Evolutionary conservation across 1,284 basidiomycete genomes (phyloP).

Genomic region (Malassezia arunalokei): DNA sequence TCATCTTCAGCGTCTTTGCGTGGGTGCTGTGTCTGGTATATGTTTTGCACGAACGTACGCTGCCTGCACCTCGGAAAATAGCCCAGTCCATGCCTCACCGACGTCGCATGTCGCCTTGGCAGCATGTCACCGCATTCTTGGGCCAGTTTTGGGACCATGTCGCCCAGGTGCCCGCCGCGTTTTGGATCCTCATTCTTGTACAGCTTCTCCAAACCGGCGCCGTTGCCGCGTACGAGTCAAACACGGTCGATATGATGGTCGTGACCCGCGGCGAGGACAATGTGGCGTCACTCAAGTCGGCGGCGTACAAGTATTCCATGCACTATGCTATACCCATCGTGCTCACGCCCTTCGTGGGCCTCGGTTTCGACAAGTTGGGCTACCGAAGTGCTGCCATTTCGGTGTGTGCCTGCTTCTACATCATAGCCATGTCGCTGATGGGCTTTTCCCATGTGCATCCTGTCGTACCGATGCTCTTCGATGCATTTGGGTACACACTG

Average conservation of each 20-base stretch:
- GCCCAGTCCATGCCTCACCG: not conserved
- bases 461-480: constrained; percentile 46
- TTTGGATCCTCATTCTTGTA: constrained; percentile 36
- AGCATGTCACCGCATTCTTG: not conserved
- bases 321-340: constrained; percentile 49
- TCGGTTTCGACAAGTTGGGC: not conserved
- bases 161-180: constrained; percentile 26
- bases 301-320: constrained; percentile 48
- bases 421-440: constrained; percentile 42
- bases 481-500: constrained; percentile 45
- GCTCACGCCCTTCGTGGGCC: constrained; percentile 32
- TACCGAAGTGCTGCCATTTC: not conserved
- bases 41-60: constrained; percentile 37
- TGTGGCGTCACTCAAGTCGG: constrained; percentile 24
- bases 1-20: constrained; percentile 37
- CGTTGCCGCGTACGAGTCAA: constrained; percentile 46
- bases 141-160: constrained; percentile 8
- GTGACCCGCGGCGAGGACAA: constrained; percentile 46
- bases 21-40: constrained; percentile 39
- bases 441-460: constrained; percentile 48
- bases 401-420: constrained; percentile 24
- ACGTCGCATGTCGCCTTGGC: not conserved
- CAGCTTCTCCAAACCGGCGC: constrained; percentile 46
- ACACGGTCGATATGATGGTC: constrained; percentile 48
- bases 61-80: not conserved